A percentile compares a stretch with the other conserved stretches of the same genome.
These are phyloP conservation scores for Neurospora crassa DNA, from an alignment of 2,329 filamentous ascomycete genomes.

Conservation along the genomic window DNA sequence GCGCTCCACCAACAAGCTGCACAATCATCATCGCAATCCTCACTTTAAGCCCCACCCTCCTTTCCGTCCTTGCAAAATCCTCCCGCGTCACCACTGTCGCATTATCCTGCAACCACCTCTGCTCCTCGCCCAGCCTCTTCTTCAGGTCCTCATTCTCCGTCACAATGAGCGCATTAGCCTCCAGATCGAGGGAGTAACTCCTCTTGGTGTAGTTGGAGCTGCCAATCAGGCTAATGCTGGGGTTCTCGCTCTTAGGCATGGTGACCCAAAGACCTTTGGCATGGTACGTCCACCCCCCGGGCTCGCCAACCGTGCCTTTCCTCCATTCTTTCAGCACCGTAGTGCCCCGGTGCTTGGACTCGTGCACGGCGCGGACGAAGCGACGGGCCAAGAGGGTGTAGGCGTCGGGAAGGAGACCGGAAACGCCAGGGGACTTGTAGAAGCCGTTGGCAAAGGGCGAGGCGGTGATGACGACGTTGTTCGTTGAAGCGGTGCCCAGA, in stretches of 20 bases:
- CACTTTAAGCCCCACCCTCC: constrained; percentile 78
- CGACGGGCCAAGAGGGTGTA: constrained; percentile 81
- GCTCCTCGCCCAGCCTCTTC: constrained; percentile 65
- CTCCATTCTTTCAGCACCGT: constrained; percentile 84
- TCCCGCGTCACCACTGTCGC: constrained; percentile 59
- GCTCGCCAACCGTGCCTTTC: constrained; percentile 67
- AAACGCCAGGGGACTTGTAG: constrained; percentile 78
- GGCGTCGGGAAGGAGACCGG: constrained; percentile 80
- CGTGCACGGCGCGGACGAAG: constrained; percentile 57
- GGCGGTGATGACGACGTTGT: constrained; percentile 81
- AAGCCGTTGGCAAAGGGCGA: constrained; percentile 94
- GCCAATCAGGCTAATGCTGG: constrained; percentile 74
- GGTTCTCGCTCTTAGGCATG: constrained; percentile 53
- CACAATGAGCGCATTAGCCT: constrained; percentile 78
- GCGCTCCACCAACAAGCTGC: constrained; percentile 71
- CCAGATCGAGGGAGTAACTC: constrained; percentile 85
- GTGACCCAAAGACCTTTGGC: constrained; percentile 94
- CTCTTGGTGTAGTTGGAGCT: constrained; percentile 94
- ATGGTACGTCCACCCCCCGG: constrained; percentile 92
- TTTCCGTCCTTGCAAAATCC: constrained; percentile 72
- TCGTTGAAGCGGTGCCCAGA: constrained; percentile 58
- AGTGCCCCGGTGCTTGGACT: constrained; percentile 36
- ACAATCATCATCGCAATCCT: constrained; percentile 92
- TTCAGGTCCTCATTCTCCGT: constrained; percentile 68
- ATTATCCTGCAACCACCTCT: constrained; percentile 68